These are phyloP conservation scores for Panicum miliaceum DNA, from an alignment of 176 grass and related monocot genomes.

Conservation along the genomic window DNA sequence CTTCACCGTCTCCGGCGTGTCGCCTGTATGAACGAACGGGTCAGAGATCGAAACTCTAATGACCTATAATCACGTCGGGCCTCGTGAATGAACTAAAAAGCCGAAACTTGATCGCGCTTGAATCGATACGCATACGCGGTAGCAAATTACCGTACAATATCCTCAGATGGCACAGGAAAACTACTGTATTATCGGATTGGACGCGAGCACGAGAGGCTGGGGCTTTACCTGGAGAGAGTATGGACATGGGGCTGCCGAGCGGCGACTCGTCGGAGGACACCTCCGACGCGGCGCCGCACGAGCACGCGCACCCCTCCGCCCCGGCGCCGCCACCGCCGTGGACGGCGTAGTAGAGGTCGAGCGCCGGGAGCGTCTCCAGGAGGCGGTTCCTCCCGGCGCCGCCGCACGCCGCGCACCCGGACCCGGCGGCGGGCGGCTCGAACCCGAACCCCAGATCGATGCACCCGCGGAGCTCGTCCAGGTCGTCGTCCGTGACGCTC, in stretches of 20 bases:
- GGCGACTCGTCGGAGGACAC: constrained; percentile 66
- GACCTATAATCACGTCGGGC: too few species aligned
- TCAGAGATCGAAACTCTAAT: background rate
- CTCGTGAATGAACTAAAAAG: background rate
- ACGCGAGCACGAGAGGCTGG: background rate
- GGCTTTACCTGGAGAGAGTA: constrained; percentile 61
- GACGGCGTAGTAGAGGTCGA: constrained; percentile 72
- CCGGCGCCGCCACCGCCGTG: constrained; percentile 4
- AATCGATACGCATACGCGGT: background rate
- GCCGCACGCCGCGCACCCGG: constrained; percentile 45
- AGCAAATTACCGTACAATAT: background rate
- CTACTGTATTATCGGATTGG: background rate
- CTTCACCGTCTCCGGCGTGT: constrained; percentile 77
- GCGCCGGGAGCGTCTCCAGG: constrained; percentile 63
- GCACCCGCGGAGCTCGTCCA: constrained; percentile 86
- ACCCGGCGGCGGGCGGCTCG: constrained; percentile 37
- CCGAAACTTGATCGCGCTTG: background rate
- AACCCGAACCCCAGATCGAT: constrained; percentile 83
- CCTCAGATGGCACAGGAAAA: background rate
- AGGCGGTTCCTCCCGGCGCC: constrained; percentile 52
- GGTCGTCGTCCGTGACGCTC: constrained; percentile 79
- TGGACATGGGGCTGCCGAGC: constrained; percentile 64
- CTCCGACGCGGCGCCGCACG: constrained; percentile 54
- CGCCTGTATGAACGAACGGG: constrained; percentile 41
- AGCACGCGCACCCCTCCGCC: constrained; percentile 7